Evolutionary conservation across 2,329 filamentous ascomycete genomes (phyloP).

Genomic region (Emmonsiellopsis sp.): DNA sequence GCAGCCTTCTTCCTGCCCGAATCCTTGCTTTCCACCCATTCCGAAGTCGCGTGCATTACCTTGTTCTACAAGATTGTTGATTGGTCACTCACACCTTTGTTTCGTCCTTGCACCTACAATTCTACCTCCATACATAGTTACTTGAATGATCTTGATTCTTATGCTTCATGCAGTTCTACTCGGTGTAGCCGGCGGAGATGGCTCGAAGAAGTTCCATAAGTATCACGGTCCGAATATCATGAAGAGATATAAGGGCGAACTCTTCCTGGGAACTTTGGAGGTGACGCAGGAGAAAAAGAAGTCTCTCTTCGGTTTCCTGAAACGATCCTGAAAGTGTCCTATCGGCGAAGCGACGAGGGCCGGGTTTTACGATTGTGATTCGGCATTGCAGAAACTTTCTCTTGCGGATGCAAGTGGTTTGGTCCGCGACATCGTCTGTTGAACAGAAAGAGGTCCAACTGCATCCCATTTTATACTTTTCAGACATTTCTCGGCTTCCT

Average conservation of each 20-base stretch:
- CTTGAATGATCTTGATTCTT: not conserved
- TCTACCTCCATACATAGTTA: not conserved
- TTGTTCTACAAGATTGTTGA: not conserved
- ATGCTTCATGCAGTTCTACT: slow-evolving; percentile 43
- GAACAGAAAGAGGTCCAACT: too few species aligned
- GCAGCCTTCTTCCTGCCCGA: not conserved
- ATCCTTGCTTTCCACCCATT: not conserved
- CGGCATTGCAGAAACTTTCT: too few species aligned
- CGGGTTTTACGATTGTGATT: not conserved
- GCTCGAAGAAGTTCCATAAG: slow-evolving; percentile 60
- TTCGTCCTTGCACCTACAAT: too few species aligned
- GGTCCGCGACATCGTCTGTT: too few species aligned
- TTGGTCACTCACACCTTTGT: not conserved
- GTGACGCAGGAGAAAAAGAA: not conserved
- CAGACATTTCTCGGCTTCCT: not conserved
- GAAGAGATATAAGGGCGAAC: slow-evolving; percentile 42
- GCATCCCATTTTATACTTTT: too few species aligned
- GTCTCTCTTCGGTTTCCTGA: not conserved
- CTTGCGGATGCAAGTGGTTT: not conserved
- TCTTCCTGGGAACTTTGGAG: not conserved
- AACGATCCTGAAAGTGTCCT: not conserved
- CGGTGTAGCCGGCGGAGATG: slow-evolving; percentile 56
- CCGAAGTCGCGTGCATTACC: not conserved
- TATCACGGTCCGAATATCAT: slow-evolving; percentile 51
- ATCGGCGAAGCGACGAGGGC: not conserved